These are phyloP conservation scores for Excoecaria agallocha DNA, from an alignment of 345 rosid genomes.

Conservation along the genomic window DNA sequence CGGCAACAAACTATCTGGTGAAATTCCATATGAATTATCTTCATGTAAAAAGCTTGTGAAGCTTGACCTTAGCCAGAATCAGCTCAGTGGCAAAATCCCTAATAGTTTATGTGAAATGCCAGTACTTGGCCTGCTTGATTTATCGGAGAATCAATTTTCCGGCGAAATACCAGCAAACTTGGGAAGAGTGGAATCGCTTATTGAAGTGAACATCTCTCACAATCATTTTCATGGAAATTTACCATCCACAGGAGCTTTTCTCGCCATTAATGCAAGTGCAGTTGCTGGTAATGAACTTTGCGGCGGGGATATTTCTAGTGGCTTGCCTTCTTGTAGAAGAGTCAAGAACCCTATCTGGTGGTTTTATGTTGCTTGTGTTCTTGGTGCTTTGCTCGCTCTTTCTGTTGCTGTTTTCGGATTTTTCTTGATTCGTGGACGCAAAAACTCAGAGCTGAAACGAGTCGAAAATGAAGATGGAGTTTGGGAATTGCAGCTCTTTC, in stretches of 20 bases:
- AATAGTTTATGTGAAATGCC: constrained; percentile 33
- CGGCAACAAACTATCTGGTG: constrained; percentile 55
- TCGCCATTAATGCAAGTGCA: constrained; percentile 67
- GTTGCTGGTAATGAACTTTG: constrained; percentile 73
- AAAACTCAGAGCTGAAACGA: constrained; percentile 39
- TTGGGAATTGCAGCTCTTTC: constrained; percentile 66
- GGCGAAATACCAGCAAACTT: constrained; percentile 57
- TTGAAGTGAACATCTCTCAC: constrained; percentile 29
- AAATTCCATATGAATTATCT: constrained; percentile 64
- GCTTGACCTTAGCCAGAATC: constrained; percentile 76
- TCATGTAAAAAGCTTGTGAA: constrained; percentile 68
- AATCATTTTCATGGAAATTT: constrained; percentile 51
- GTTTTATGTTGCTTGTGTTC: constrained; percentile 40
- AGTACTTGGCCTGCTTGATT: constrained; percentile 72
- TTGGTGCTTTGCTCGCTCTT: constrained; percentile 37
- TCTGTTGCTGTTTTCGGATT: constrained; percentile 30
- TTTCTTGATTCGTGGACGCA: constrained; percentile 35
- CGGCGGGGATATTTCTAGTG: constrained; percentile 36
- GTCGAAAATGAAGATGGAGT: constrained; percentile 62
- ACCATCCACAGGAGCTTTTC: constrained; percentile 71
- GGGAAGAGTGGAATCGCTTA: constrained; percentile 29
- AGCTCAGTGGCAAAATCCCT: constrained; percentile 62
- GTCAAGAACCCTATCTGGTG: constrained; percentile 43
- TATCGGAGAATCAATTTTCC: constrained; percentile 60
- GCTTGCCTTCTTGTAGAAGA: constrained; percentile 56